These are phyloP conservation scores for Chytridiales sp. DNA, from an alignment of 371 early-diverging fungal genomes.

Conservation along the genomic window DNA sequence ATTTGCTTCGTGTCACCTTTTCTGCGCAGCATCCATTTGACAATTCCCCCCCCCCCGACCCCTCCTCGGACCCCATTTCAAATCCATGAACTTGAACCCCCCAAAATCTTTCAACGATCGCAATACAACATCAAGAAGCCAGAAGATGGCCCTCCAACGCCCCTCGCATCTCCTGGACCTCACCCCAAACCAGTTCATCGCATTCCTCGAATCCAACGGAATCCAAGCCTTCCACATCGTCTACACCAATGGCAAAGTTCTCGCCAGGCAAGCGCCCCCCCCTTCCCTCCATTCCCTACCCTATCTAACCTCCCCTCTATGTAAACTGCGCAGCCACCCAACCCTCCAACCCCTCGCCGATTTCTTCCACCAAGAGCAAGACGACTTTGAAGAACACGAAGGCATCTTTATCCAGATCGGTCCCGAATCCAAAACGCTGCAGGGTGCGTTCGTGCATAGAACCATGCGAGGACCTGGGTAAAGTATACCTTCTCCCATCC, in stretches of 20 bases:
- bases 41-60: too few species aligned
- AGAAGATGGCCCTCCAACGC: too few species aligned
- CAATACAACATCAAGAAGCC: too few species aligned
- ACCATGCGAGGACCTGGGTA: constrained; percentile 43
- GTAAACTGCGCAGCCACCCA: constrained; percentile 21
- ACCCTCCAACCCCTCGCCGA: constrained; percentile 38
- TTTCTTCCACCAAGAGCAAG: constrained; percentile 26
- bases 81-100: too few species aligned
- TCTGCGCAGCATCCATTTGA: too few species aligned
- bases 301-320: too few species aligned
- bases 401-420: constrained; percentile 41
- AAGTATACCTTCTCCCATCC: too few species aligned
- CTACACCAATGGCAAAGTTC: constrained; percentile 20
- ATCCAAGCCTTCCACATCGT: constrained; percentile 32
- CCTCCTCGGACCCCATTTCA: too few species aligned
- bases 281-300: too few species aligned
- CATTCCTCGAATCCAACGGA: constrained; percentile 11
- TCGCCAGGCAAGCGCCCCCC: constrained; percentile 22
- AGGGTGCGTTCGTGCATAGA: constrained; percentile 37
- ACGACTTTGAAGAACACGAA: constrained; percentile 44
- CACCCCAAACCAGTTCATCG: constrained; percentile 21
- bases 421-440: constrained; percentile 27
- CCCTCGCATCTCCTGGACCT: constrained; percentile 18
- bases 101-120: too few species aligned
- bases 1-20: too few species aligned